Evolutionary conservation across 306 rosid genomes (phyloP), one percentile per base, ranked within the genome.

Genomic region (Chamaecrista fasciculata): DNA sequence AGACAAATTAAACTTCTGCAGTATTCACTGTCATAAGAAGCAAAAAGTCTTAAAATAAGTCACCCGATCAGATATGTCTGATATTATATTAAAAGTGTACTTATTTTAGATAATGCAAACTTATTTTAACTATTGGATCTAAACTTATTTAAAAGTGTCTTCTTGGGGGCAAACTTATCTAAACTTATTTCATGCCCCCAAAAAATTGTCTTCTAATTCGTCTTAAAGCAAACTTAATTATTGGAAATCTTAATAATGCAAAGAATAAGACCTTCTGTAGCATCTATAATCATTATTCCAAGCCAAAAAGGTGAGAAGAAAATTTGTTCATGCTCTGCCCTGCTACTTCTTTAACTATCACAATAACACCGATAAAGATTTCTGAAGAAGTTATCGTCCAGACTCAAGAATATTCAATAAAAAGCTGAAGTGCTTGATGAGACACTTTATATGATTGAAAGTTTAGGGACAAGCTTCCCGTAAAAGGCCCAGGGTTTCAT

Each of bases 1-100:
- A 15, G 23, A 72, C 28, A 53, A 21, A 49, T 46, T 73, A 2
- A 64, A 68, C 42, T 63, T 65, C 46, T 44, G 29, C 20, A 48
- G 66, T 9, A 66, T 66, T 26, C n/a, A 44, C 43, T 26, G 29
- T 57, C 23, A 36, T 36, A 21, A 9, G 47, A 19, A 60, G 66
- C 48, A 16, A 29, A 29, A 18, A 8, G 37, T 6, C 14, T 29
- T 28, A 6, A 9, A 16, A 29, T n/a, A 57, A 56, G 24, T 29
- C 37, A 56, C 11, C 63, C 25, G 7, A 33, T 14, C 21, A 77
- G 55, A 34, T 65, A n/a, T 25, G 55, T 15, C 7, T 39, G 4
- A 23, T 19, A 28, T 51, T 60, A 16, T 60, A 4, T 60, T 16
- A 70, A 20, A 9, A n/a, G 28, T 60, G 49, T 31, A 3, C 51